These are phyloP conservation scores for Hawksworthiomyces lignivorus DNA, from an alignment of 2,329 filamentous ascomycete species.

Conservation along the genomic window DNA sequence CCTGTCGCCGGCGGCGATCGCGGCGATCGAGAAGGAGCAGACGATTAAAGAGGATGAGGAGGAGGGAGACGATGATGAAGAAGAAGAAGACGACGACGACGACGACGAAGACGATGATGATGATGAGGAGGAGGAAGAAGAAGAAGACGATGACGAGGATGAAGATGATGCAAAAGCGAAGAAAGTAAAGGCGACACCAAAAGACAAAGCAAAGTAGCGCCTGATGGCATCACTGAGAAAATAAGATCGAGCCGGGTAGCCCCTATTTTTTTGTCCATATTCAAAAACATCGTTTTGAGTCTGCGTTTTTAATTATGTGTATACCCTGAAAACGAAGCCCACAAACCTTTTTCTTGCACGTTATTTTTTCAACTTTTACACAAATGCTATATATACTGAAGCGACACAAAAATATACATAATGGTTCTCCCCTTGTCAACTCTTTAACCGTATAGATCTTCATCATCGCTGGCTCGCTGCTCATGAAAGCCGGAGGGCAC, in stretches of 20 bases:
- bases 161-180: constrained; percentile 22
- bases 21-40: constrained; percentile 31
- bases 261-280: too few species aligned
- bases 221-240: too few species aligned
- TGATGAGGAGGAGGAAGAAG: constrained; percentile 17
- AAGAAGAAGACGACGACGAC: constrained; percentile 23
- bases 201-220: not conserved
- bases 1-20: constrained; percentile 29
- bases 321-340: not conserved
- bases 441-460: constrained; percentile 42
- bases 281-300: too few species aligned
- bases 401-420: too few species aligned
- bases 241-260: too few species aligned
- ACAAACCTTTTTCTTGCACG: constrained; percentile 12
- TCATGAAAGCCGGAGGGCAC: constrained; percentile 36
- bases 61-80: constrained; percentile 25
- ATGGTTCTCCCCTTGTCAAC: not conserved
- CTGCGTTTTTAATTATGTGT: too few species aligned
- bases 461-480: constrained; percentile 49
- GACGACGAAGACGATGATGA: constrained; percentile 18
- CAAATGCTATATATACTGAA: too few species aligned
- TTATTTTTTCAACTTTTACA: too few species aligned
- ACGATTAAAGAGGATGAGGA: constrained; percentile 33
- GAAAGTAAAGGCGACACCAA: constrained; percentile 18
- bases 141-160: constrained; percentile 19